Evolutionary conservation across 768 basidiomycete species (phyloP), one percentile per base, ranked within the genome.

Genomic region (Russula dissimulans): DNA sequence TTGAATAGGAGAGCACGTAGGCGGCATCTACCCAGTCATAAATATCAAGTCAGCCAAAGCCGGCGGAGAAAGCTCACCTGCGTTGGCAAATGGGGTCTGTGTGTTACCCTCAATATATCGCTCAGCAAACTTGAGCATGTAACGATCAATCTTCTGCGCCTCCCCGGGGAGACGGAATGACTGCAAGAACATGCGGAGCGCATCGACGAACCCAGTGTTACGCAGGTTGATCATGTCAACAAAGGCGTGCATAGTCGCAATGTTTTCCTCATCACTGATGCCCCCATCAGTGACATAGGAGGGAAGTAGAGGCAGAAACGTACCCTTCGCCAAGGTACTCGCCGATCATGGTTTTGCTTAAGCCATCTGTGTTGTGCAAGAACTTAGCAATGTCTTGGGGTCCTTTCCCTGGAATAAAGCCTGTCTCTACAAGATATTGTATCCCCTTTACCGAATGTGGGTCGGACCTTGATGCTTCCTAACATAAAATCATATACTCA

Each of bases 311-410:
- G 29, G 17, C n/a, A 46, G 15, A 8, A 10, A 78, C 85, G 71
- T 61, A 97, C 95, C 86, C 94, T 79, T 98, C 97, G 41, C 97
- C 97, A 5, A 99, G 78, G 72, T 97, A 98, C 76, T 99, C 97
- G 60, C 97, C 97, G 62, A 99, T 95, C 85, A 92, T 90, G 9
- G 87, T 80, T 72, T 99, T 99, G 72, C 84, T 95, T 47, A 99
- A 76, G 3, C 97, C 97, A 70, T 98, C 95, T 2, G 92, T 92
- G 36, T 81, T 79, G 26, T 92, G 78, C 43, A 99, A 75, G 76
- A 99, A 98, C 17, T 73, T 73, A 0, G 95, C 95, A 58, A 99
- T 80, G 66, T 91, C 89, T 52, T 79, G 74, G 2, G 97, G 90
- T 4, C 80, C 73, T 17, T 76, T 81, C 66, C 80, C 85, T 26